Percentiles rank a stretch among this genome's conserved stretches.
Conservation (phyloP, 192 early-diverging fungal genomes). For the Gaertneriomyces sp. region DNA sequence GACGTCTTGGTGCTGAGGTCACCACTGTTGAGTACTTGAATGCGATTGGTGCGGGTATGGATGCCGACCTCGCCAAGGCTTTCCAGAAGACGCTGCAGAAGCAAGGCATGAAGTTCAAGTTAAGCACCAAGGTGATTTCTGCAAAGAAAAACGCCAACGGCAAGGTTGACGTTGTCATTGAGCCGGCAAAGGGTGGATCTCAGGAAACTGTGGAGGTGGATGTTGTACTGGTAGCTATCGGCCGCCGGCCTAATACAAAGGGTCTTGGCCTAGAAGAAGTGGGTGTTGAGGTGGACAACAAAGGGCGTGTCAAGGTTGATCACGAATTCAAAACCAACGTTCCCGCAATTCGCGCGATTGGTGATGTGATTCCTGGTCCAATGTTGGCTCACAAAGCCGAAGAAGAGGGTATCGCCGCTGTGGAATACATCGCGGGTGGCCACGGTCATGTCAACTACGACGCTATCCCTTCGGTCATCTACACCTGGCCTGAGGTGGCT, state of each 20-base stretch:
- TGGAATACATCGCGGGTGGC: slow-evolving; percentile 85
- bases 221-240: slow-evolving; percentile 88
- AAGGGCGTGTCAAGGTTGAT: slow-evolving; percentile 84
- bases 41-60: slow-evolving; percentile 96
- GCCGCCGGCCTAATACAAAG: slow-evolving; percentile 91
- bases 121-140: slow-evolving; percentile 90
- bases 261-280: slow-evolving; percentile 88
- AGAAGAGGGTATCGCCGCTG: slow-evolving; percentile 97
- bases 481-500: slow-evolving; percentile 95
- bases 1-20: slow-evolving; percentile 88
- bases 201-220: slow-evolving; percentile 84
- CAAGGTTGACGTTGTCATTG: slow-evolving; percentile 85
- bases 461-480: slow-evolving; percentile 96
- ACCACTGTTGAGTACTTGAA: slow-evolving; percentile 94
- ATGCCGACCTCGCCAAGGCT: slow-evolving; percentile 83
- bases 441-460: slow-evolving; percentile 99
- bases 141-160: slow-evolving; percentile 81
- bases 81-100: slow-evolving; percentile 91
- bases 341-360: slow-evolving; percentile 87
- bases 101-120: slow-evolving; percentile 98
- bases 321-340: slow-evolving; percentile 83
- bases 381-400: slow-evolving; percentile 99
- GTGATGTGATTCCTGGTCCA: slow-evolving; percentile 93
- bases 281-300: slow-evolving; percentile 82
- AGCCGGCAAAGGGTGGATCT: slow-evolving; percentile 62